Evolutionary conservation across 192 early-diverging fungal genomes (phyloP).

Genomic region (Physocladia obscura): DNA sequence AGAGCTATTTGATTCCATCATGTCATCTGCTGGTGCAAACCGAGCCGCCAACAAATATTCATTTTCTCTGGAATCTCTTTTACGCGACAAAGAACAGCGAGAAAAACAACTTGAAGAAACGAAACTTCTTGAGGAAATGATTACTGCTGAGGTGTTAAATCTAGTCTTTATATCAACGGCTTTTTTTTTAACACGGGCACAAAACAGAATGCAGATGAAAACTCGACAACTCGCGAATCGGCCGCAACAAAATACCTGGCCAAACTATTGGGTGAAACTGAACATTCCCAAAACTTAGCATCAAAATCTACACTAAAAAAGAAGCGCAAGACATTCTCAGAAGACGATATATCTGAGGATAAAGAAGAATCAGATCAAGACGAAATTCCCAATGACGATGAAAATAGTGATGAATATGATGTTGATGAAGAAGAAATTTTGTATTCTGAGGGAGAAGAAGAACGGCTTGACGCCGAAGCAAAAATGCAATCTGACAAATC

Average conservation of each 20-base stretch:
- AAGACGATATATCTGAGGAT: neutral
- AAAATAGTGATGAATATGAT: neutral
- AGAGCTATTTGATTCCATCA: neutral
- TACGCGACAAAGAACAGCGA: constrained; percentile 17
- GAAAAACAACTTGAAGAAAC: constrained; percentile 23
- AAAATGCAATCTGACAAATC: too few species aligned
- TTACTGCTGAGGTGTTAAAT: neutral
- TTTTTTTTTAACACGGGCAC: neutral
- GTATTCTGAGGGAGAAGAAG: neutral
- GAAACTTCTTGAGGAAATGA: neutral
- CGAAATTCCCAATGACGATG: too few species aligned
- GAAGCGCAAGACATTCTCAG: neutral
- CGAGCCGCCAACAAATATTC: constrained; percentile 1
- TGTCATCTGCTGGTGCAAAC: neutral
- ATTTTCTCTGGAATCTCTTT: constrained; percentile 13
- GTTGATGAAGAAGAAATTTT: constrained; percentile 9
- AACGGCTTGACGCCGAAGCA: too few species aligned
- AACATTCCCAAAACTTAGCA: neutral
- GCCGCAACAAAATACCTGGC: neutral
- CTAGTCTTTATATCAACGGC: neutral
- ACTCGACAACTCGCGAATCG: neutral
- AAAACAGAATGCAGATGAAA: constrained; percentile 13
- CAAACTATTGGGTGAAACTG: neutral
- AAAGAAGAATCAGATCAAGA: too few species aligned
- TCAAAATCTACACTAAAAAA: neutral